These are phyloP conservation scores for Argentina anserina DNA, from an alignment of 306 rosid species.

Conservation along the genomic window DNA sequence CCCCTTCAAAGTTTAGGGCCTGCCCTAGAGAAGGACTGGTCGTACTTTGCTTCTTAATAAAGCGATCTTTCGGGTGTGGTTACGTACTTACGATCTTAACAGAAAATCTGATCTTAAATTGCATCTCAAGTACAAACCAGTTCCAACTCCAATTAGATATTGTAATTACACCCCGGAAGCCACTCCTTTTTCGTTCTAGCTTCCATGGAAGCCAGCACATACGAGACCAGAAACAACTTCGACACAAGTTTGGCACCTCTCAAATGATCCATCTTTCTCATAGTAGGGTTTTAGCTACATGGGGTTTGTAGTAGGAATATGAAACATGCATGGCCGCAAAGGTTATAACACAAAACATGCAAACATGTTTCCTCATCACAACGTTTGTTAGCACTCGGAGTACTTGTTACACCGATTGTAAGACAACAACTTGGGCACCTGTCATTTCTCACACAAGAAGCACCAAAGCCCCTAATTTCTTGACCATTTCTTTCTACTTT, in stretches of 20 bases:
- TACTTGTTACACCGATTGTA: conserved; percentile 4
- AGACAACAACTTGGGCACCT: conserved; percentile 24
- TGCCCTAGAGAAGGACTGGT: neutral
- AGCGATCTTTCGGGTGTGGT: conserved; percentile 4
- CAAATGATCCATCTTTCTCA: conserved; percentile 8
- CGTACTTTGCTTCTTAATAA: neutral
- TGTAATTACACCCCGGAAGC: neutral
- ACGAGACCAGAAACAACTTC: conserved; percentile 7
- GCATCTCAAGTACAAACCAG: conserved; percentile 25
- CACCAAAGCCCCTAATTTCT: neutral
- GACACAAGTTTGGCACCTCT: conserved; percentile 29
- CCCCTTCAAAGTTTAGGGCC: conserved; percentile 7
- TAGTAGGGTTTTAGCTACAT: conserved; percentile 40
- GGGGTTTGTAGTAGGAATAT: conserved; percentile 35
- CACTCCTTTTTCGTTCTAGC: neutral
- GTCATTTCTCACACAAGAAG: conserved; percentile 31
- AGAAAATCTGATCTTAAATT: conserved; percentile 11
- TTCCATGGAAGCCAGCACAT: conserved; percentile 7
- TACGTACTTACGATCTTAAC: conserved; percentile 27
- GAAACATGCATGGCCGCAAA: conserved; percentile 3
- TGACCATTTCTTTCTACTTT: conserved; percentile 31
- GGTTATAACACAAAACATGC: conserved; percentile 11
- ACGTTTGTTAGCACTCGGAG: conserved; percentile 19
- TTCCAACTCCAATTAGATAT: conserved; percentile 12
- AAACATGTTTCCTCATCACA: conserved; percentile 33